Base-by-base conservation (phyloP, 2,329 filamentous ascomycete species). In the Escovopsis sp. region DNA sequence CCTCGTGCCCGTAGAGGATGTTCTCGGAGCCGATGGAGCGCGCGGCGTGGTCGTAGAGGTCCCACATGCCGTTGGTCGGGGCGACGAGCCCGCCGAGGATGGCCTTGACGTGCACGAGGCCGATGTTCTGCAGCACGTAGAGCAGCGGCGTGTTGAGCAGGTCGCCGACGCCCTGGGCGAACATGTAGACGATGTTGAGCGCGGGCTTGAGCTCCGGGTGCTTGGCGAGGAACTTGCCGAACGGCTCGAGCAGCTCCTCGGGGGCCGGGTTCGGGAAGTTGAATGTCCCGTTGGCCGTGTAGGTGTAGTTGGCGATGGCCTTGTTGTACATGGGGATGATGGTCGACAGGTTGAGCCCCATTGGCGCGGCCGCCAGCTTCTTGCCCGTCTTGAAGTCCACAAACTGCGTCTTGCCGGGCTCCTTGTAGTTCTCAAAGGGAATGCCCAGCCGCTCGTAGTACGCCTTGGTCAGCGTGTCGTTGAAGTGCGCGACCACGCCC, bases 241-340 rank as follows among this genome's bases (percentile, higher is more conserved):
- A 66, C 0, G 62, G 53, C 0, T 60, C 42, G 5, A 60, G 42
- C 1, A 69, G 47, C 29, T 67, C 65, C 21, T 57, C 52, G 0
- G 64, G 63, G 1, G 67, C 56, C 6, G 55, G 52, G n/a, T 56
- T 41, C 1, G 64, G 61, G 0, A 70, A 48, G 31, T 59, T 11
- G 11, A 40, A 44, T 2, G 23, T 17, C 8, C 37, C 39, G 9
- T 32, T n/a, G 16, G 15, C 21, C 10, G 39, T 32, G 18, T 31
- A 41, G 29, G 15, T 15, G 30, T 23, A 41, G 14, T 35, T 15
- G 4, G 27, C 6, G 21, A 41, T 35, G 30, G 35, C 31, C 4
- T 19, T 21, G 15, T 18, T 25, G 31, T 37, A 41, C 9, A 27
- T 14, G 5, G 26, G 13, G 10, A 27, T 28, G 11, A 16, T 14